phyloP scores from a whole-genome alignment of 2,329 filamentous ascomycete genomes.

The Fusarium sororula region DNA sequence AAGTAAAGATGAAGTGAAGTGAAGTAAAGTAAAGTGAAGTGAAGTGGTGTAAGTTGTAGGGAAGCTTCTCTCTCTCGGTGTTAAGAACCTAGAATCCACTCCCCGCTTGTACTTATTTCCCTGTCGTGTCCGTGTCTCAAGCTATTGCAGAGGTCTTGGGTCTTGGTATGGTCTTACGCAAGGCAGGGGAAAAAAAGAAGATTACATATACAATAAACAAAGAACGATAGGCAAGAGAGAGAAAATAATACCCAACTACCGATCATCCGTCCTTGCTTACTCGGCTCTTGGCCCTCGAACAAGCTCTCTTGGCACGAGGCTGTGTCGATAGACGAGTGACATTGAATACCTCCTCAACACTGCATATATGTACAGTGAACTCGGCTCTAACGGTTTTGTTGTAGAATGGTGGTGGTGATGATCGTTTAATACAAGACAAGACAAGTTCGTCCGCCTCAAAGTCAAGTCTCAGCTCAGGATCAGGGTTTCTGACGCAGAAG shows the following conservation, averaged over 20 bases:
- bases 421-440: background rate
- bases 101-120: conserved; percentile 18
- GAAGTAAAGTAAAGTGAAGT: background rate
- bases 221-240: background rate
- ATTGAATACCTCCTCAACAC: background rate
- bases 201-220: background rate
- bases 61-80: background rate
- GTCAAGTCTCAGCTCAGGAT: conserved; percentile 18
- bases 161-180: conserved; percentile 17
- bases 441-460: conserved; percentile 29
- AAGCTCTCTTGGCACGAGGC: conserved; percentile 26
- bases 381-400: background rate
- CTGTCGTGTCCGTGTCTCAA: conserved; percentile 19
- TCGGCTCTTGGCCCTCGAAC: conserved; percentile 8
- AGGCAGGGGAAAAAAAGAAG: background rate
- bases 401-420: background rate
- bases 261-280: background rate
- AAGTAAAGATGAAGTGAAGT: background rate
- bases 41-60: background rate
- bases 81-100: background rate
- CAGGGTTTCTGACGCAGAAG: background rate
- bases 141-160: background rate
- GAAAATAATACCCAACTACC: conserved; percentile 6
- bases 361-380: background rate
- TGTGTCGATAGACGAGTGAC: conserved; percentile 22